Percentiles rank a stretch among this genome's conserved stretches.
These are phyloP conservation scores for Globisporangium takayamanum DNA, from an alignment of 352 stramenopile genomes.

Conservation along the genomic window DNA sequence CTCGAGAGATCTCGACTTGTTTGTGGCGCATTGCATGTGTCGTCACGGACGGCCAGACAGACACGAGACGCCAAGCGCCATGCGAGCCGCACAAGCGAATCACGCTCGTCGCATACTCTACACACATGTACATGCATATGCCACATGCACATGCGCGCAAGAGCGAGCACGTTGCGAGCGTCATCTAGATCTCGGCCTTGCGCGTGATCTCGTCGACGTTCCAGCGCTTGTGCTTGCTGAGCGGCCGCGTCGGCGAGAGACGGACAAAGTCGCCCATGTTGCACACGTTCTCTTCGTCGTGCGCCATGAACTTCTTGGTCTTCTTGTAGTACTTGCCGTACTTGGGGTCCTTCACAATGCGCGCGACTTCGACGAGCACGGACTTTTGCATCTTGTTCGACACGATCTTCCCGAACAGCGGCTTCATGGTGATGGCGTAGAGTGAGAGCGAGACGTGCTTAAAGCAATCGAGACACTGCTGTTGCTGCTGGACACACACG, in stretches of 20 bases:
- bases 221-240: constrained; percentile 87
- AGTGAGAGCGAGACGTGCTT: background rate
- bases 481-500: background rate
- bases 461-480: background rate
- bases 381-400: constrained; percentile 97
- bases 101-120: background rate
- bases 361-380: constrained; percentile 92
- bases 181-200: constrained; percentile 73
- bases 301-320: constrained; percentile 97
- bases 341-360: constrained; percentile 92
- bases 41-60: background rate
- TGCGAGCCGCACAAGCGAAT: background rate
- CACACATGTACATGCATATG: background rate
- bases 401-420: constrained; percentile 93
- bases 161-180: too few species aligned
- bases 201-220: constrained; percentile 87
- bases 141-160: background rate
- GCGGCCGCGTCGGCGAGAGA: constrained; percentile 63
- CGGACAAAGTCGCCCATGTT: constrained; percentile 87
- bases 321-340: constrained; percentile 94
- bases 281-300: constrained; percentile 92
- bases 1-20: background rate
- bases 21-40: constrained; percentile 3
- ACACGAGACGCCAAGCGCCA: background rate
- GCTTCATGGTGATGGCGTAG: constrained; percentile 56